Conservation (phyloP, 78 protist species). For the Trichosphaerium sp. region DNA sequence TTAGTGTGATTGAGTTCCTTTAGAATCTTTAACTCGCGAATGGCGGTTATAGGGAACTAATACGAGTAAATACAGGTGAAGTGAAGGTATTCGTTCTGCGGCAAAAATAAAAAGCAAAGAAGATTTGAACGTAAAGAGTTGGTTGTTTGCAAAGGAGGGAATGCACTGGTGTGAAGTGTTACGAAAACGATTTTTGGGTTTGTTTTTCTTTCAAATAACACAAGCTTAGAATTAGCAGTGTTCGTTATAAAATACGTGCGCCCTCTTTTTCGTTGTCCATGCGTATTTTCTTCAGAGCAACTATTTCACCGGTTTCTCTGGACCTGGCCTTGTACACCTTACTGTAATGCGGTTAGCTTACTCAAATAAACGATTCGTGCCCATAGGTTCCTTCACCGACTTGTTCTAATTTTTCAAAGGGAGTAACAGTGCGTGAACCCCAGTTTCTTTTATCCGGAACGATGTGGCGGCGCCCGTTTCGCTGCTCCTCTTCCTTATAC, state of each 20-base stretch:
- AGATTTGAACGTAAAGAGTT: too few species aligned
- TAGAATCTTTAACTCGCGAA: conserved; percentile 84
- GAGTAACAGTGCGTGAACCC: conserved; percentile 52
- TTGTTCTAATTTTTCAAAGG: conserved; percentile 31
- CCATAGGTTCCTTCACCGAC: conserved; percentile 66
- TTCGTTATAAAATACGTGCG: conserved; percentile 19
- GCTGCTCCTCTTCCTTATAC: too few species aligned
- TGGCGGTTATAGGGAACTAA: conserved; percentile 87
- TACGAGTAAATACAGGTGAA: too few species aligned
- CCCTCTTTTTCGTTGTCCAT: conserved; percentile 83
- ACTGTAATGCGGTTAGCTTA: neutral
- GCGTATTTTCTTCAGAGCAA: conserved; percentile 80
- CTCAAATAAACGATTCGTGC: conserved; percentile 2
- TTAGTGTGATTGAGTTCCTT: conserved; percentile 57
- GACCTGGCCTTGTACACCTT: conserved; percentile 65
- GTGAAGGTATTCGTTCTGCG: too few species aligned
- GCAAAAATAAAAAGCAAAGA: too few species aligned
- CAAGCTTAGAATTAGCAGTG: too few species aligned
- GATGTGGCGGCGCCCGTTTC: neutral
- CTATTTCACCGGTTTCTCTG: conserved; percentile 35
- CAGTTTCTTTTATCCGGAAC: neutral
- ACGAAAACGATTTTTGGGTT: too few species aligned
- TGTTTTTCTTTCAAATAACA: too few species aligned
- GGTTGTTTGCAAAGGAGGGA: too few species aligned
- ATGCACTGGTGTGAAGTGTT: too few species aligned